A percentile compares a stretch with the other conserved stretches of the same genome.
phyloP scores from a whole-genome alignment of 2,329 filamentous ascomycete genomes.

The Fusarium sp. region DNA sequence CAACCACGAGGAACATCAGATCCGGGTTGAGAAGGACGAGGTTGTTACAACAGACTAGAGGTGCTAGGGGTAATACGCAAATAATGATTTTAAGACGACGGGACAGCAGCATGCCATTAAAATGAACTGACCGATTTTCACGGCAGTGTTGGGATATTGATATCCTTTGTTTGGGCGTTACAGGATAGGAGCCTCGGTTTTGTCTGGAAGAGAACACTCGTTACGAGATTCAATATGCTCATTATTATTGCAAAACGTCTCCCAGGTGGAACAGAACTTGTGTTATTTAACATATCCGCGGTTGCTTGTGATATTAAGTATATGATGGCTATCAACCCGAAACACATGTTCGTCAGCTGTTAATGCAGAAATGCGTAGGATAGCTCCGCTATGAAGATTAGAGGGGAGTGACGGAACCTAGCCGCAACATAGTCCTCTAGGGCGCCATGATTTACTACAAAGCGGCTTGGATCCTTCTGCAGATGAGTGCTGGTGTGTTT shows the following conservation, averaged over 20 bases:
- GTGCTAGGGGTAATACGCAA: neutral
- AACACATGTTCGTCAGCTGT: neutral
- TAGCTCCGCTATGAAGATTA: neutral
- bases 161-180: conserved; percentile 39
- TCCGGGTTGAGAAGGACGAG: conserved; percentile 80
- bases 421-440: neutral
- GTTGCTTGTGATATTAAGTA: neutral
- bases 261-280: neutral
- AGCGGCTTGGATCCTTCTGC: neutral
- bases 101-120: conserved; percentile 27
- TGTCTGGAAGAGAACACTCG: conserved; percentile 32
- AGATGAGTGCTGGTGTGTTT: neutral
- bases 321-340: neutral
- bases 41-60: conserved; percentile 63
- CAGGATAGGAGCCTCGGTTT: conserved; percentile 34
- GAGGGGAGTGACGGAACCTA: neutral
- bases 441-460: neutral
- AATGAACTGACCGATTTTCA: conserved; percentile 12
- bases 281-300: neutral
- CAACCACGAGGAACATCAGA: conserved; percentile 63
- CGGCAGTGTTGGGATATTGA: conserved; percentile 18
- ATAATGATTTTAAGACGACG: conserved; percentile 17
- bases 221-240: conserved; percentile 17
- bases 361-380: neutral
- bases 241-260: conserved; percentile 10